Evolutionary conservation across 768 basidiomycete genomes (phyloP).

Genomic region (Stropharia rugosoannulata): DNA sequence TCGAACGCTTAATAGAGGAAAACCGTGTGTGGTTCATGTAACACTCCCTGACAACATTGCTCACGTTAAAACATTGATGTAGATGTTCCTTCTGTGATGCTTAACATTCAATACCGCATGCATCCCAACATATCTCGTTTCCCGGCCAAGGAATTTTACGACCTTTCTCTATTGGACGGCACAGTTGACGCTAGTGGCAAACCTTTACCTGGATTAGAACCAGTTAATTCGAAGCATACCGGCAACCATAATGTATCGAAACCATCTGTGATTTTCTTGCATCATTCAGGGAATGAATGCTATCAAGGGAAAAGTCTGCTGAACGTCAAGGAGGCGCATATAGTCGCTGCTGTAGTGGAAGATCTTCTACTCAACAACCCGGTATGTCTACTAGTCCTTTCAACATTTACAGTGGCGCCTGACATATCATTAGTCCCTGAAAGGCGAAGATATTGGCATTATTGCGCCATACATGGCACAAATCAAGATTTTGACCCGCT

Average conservation of each 20-base stretch:
- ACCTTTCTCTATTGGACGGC: conserved; percentile 67
- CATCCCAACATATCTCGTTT: conserved; percentile 88
- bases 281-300: conserved; percentile 73
- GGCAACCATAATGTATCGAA: conserved; percentile 19
- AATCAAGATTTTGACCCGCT: conserved; percentile 68
- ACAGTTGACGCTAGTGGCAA: conserved; percentile 59
- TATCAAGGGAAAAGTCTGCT: conserved; percentile 69
- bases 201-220: conserved; percentile 48
- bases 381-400: conserved; percentile 38
- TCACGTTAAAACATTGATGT: not conserved
- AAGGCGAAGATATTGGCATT: conserved; percentile 81
- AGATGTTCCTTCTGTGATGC: conserved; percentile 90
- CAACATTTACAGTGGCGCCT: conserved; percentile 6
- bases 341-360: conserved; percentile 78
- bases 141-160: conserved; percentile 84
- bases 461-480: conserved; percentile 93
- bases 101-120: conserved; percentile 96
- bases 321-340: conserved; percentile 75
- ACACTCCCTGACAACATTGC: conserved; percentile 1
- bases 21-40: conserved; percentile 50
- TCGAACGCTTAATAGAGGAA: conserved; percentile 87
- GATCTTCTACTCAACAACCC: conserved; percentile 78
- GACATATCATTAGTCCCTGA: conserved; percentile 43
- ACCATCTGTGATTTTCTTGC: conserved; percentile 76
- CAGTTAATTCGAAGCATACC: conserved; percentile 62